Conservation (phyloP, 78 protist species). For the Salpingoeca rosetta region DNA sequence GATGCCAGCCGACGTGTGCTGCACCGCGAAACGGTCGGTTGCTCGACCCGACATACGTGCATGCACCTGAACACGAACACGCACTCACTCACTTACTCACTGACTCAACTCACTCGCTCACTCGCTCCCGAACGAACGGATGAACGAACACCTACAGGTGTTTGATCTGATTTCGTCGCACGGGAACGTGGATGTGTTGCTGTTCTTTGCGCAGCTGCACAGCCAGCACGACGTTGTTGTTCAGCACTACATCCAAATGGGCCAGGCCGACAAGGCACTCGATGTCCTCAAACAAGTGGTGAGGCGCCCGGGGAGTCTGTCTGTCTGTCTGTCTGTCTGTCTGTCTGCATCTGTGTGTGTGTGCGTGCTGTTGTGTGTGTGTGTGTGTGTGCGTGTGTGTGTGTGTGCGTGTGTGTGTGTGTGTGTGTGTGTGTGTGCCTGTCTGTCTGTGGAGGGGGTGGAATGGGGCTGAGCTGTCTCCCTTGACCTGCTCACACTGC, state of each 20-base stretch:
- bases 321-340: too few relatives aligned
- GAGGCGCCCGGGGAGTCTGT: too few relatives aligned
- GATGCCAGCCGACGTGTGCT: too few relatives aligned
- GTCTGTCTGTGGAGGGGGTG: slow-evolving; percentile 16
- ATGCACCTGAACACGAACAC: too few relatives aligned
- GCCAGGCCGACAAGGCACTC: slow-evolving; percentile 53
- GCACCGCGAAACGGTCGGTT: too few relatives aligned
- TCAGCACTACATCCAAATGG: slow-evolving; percentile 42
- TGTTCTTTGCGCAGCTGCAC: slow-evolving; percentile 61
- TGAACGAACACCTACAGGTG: too few relatives aligned
- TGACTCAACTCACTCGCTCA: too few relatives aligned
- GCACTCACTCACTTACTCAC: too few relatives aligned
- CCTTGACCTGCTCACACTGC: background rate
- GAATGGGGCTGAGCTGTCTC: background rate
- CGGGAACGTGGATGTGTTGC: slow-evolving; percentile 70
- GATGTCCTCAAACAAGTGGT: slow-evolving; percentile 30
- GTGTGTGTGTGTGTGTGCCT: slow-evolving; percentile 16
- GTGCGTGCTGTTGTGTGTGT: background rate
- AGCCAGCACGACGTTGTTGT: slow-evolving; percentile 80
- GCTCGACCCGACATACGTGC: too few relatives aligned
- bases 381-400: background rate
- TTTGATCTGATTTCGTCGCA: slow-evolving; percentile 62
- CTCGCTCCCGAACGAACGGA: too few relatives aligned
- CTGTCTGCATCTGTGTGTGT: background rate
- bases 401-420: background rate